Evolutionary conservation across 1,284 basidiomycete species (phyloP).

Genomic region (Austroboletus niveus): DNA sequence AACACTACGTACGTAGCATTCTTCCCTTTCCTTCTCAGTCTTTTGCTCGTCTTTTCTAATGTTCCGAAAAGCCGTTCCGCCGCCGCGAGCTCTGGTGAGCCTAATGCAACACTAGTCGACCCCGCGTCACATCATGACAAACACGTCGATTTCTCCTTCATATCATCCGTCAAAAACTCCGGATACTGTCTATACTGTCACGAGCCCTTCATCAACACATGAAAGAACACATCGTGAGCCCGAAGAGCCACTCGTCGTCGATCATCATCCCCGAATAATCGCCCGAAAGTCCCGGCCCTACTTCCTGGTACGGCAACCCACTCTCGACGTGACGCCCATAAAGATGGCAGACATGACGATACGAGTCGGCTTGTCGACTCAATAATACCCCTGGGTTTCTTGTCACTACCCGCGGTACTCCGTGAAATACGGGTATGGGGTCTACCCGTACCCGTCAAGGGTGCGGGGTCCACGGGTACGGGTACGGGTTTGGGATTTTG

Average conservation of each 20-base stretch:
- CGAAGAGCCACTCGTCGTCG: slow-evolving; percentile 37
- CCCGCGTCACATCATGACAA: slow-evolving; percentile 22
- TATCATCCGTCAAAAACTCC: slow-evolving; percentile 27
- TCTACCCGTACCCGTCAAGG: too few relatives aligned
- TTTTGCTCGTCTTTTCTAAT: too few relatives aligned
- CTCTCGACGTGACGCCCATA: slow-evolving; percentile 19
- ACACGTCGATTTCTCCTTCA: slow-evolving; percentile 31
- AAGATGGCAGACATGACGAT: slow-evolving; percentile 22
- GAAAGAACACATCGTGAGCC: slow-evolving; percentile 31
- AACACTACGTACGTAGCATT: too few relatives aligned
- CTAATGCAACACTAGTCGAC: too few relatives aligned
- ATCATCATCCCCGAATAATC: slow-evolving; percentile 36
- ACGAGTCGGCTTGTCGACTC: slow-evolving; percentile 12
- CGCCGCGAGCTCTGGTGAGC: too few relatives aligned
- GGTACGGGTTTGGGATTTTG: too few relatives aligned
- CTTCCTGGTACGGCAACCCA: slow-evolving; percentile 21
- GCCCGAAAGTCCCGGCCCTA: slow-evolving; percentile 8
- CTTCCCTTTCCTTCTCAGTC: too few relatives aligned
- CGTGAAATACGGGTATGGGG: slow-evolving; percentile 29
- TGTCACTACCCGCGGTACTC: neutral
- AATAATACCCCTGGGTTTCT: too few relatives aligned
- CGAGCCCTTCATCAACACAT: neutral
- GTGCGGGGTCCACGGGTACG: too few relatives aligned
- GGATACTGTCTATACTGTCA: slow-evolving; percentile 11
- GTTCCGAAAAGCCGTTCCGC: too few relatives aligned